Percentiles rank a stretch among this genome's conserved stretches.
These are phyloP conservation scores for Globisporangium abappressorium DNA, from an alignment of 352 stramenopile genomes.

Conservation along the genomic window DNA sequence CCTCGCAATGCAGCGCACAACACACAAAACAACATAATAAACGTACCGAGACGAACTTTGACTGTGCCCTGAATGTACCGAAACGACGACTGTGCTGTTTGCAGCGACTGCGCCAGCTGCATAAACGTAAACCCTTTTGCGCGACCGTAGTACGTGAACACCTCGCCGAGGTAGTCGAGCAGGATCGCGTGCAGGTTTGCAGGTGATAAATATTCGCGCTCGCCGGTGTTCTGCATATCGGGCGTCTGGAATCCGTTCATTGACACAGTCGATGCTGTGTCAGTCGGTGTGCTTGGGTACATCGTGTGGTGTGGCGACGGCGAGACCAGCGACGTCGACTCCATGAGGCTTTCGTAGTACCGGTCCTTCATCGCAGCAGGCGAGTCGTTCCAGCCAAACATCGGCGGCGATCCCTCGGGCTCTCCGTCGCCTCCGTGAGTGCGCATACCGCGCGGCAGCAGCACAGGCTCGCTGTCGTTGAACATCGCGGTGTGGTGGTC, in stretches of 20 bases:
- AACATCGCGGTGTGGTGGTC: neutral
- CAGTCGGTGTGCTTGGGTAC: slow-evolving; percentile 18
- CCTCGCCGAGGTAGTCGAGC: slow-evolving; percentile 57
- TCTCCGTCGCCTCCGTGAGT: slow-evolving; percentile 16
- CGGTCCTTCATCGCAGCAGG: slow-evolving; percentile 25
- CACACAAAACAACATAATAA: too few relatives aligned
- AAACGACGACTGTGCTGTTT: slow-evolving; percentile 58
- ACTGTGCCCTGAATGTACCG: slow-evolving; percentile 65
- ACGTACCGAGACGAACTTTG: slow-evolving; percentile 39
- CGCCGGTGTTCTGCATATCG: slow-evolving; percentile 5
- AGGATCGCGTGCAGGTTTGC: slow-evolving; percentile 42
- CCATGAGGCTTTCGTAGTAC: slow-evolving; percentile 38
- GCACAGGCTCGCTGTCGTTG: slow-evolving; percentile 37
- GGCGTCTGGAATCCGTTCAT: slow-evolving; percentile 9
- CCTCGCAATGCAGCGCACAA: too few relatives aligned
- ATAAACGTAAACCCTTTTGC: slow-evolving; percentile 47
- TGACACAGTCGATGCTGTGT: slow-evolving; percentile 17
- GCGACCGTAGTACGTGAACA: slow-evolving; percentile 57
- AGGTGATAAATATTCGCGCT: slow-evolving; percentile 42
- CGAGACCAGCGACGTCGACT: slow-evolving; percentile 26
- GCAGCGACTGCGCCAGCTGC: slow-evolving; percentile 53
- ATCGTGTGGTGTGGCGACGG: slow-evolving; percentile 35
- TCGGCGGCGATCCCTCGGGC: slow-evolving; percentile 37
- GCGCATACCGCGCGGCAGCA: slow-evolving; percentile 33
- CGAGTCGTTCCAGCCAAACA: slow-evolving; percentile 30